Evolutionary conservation across 169 alveolate species (phyloP), one percentile per base, ranked within the genome.

Genomic region (Cryptosporidium sp.): DNA sequence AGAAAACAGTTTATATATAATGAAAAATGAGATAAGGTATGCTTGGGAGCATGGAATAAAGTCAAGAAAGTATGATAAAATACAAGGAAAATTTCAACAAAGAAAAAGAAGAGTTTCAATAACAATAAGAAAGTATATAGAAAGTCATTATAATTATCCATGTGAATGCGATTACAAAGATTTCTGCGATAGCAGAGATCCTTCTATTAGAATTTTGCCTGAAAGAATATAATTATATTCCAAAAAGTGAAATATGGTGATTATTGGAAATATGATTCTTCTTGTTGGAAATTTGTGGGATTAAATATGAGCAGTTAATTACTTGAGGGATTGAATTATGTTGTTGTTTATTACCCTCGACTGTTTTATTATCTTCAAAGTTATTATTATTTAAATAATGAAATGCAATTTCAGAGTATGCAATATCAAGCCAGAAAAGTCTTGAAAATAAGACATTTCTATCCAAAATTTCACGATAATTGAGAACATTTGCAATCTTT

Each of bases 41-140:
- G n/a, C 51, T 37, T 75, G 75, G 75, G 75, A 56, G 52, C 87
- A 75, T 75, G 87, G 87, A 35, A 75, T 75, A 23, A 75, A 60
- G 42, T 60, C 71, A 2, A 75, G 87, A 75, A 60, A 42, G 16
- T 39, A 33, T 14, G 87, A 75, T n/a, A 42, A 18, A 6, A 26
- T 75, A 23, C 29, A 75, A 9, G 87, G 87, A 56, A 23, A 23
- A n/a, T 4, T 18, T 9, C 9, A 5, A 14, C 67, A 68, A 29
- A 56, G 69, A 29, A 61, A 39, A 16, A 65, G 48, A 35, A 75
- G 87, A 60, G 65, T 75, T 16, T 75, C 87, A 10, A 60, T 75
- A 53, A 75, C 87, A 14, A 60, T 75, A 0, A 29, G 87, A 10
- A 75, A 35, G 31, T 75, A 58, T 61, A 75, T 37, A 51, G 65